These are phyloP conservation scores for Mastigamoeba balamuthi DNA, from an alignment of 78 protist genomes.

Conservation along the genomic window DNA sequence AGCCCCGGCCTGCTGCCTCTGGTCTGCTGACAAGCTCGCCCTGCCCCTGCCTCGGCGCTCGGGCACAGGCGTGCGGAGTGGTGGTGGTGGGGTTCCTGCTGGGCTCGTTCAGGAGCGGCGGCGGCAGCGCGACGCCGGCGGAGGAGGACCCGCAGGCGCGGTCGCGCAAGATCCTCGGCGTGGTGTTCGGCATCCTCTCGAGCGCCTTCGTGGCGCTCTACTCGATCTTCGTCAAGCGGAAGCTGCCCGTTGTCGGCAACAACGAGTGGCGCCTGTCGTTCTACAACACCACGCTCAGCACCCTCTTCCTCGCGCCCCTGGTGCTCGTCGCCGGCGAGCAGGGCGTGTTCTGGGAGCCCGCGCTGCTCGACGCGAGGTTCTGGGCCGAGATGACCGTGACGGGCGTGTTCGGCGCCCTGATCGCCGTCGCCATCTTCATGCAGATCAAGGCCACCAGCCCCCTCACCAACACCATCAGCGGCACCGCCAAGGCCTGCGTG, in stretches of 20 bases:
- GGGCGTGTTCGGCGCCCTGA: slow-evolving; percentile 44
- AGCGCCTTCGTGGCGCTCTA: slow-evolving; percentile 64
- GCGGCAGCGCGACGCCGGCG: background rate
- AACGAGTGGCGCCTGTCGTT: slow-evolving; percentile 57
- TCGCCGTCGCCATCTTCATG: slow-evolving; percentile 56
- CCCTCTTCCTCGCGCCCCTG: slow-evolving; percentile 45
- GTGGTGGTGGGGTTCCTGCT: slow-evolving; percentile 63
- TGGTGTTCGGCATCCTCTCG: slow-evolving; percentile 59
- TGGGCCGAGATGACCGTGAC: slow-evolving; percentile 56
- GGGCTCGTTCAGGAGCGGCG: slow-evolving; percentile 17
- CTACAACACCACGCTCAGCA: slow-evolving; percentile 62
- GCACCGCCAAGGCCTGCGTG: slow-evolving; percentile 64
- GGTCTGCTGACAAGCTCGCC: too few relatives aligned
- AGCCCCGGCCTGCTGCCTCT: too few relatives aligned
- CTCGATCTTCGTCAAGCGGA: slow-evolving; percentile 62
- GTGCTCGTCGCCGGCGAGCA: slow-evolving; percentile 51
- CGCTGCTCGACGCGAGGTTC: slow-evolving; percentile 6
- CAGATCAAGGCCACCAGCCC: slow-evolving; percentile 77
- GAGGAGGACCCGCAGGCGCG: background rate
- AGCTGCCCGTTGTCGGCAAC: slow-evolving; percentile 27
- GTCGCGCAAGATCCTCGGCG: slow-evolving; percentile 26
- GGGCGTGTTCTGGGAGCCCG: background rate
- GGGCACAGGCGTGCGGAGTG: slow-evolving; percentile 32
- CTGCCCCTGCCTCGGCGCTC: background rate
- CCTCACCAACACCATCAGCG: slow-evolving; percentile 70